phyloP scores from a whole-genome alignment of 148 eudicot species.

The Vaccinium macrocarpon region DNA sequence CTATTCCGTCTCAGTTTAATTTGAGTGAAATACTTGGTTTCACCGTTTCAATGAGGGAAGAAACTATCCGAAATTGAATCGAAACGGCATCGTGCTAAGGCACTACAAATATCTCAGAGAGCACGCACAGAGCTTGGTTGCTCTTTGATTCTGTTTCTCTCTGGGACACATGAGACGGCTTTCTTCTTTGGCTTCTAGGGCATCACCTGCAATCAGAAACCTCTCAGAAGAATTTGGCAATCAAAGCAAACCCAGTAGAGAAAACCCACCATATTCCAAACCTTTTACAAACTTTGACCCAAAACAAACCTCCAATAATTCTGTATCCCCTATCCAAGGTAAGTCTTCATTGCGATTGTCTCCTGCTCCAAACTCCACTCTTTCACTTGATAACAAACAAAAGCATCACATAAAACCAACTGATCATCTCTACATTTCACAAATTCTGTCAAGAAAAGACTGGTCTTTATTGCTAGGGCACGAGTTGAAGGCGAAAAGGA shows the following conservation, averaged over 20 bases:
- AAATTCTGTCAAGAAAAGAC: conserved; percentile 64
- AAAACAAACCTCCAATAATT: background rate
- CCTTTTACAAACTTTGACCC: background rate
- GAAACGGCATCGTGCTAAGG: background rate
- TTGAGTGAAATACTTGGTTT: no score
- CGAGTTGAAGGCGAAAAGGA: conserved; percentile 58
- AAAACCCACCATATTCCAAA: conserved; percentile 18
- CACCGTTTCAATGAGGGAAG: no score
- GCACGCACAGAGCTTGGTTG: background rate
- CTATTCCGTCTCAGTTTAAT: no score
- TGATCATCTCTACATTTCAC: conserved; percentile 54
- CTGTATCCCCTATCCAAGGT: conserved; percentile 20
- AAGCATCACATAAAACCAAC: conserved; percentile 22
- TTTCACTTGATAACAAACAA: conserved; percentile 12
- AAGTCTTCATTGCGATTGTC: conserved; percentile 24
- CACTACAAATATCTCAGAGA: background rate
- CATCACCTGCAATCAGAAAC: conserved; percentile 30
- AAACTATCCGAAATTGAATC: no score
- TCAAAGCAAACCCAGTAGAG: conserved; percentile 21
- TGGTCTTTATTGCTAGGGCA: conserved; percentile 83
- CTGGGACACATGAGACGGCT: conserved; percentile 50
- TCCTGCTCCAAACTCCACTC: conserved; percentile 12
- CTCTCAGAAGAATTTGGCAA: conserved; percentile 21
- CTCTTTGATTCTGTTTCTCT: background rate
- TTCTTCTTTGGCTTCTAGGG: conserved; percentile 58